Evolutionary conservation across 1,284 basidiomycete genomes (phyloP).

Genomic region (Xerocomus nothofagi): DNA sequence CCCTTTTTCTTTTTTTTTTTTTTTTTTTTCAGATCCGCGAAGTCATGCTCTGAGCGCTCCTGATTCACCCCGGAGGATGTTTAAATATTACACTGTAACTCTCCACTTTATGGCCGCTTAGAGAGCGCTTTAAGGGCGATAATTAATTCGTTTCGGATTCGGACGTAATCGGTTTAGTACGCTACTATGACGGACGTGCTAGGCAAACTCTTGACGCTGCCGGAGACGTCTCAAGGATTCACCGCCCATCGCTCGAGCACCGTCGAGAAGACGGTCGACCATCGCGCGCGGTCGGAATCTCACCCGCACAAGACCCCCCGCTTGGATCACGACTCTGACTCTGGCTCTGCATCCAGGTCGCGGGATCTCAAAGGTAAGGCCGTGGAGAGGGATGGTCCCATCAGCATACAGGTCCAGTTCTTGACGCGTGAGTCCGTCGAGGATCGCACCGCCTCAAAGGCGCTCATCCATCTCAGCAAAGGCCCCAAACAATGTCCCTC

Average conservation of each 20-base stretch:
- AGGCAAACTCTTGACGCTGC: constrained; percentile 47
- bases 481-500: constrained; percentile 6
- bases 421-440: constrained; percentile 36
- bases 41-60: constrained; percentile 50
- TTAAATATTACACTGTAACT: too few relatives aligned
- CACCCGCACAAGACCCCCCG: constrained; percentile 67
- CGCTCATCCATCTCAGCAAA: constrained; percentile 16
- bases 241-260: constrained; percentile 40
- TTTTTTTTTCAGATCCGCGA: constrained; percentile 45
- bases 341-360: constrained; percentile 59
- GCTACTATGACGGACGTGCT: constrained; percentile 28
- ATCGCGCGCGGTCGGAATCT: constrained; percentile 44
- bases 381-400: constrained; percentile 34
- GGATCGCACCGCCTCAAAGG: not conserved
- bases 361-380: constrained; percentile 33
- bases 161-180: too few relatives aligned
- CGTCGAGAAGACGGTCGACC: constrained; percentile 28
- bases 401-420: constrained; percentile 47
- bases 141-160: too few relatives aligned
- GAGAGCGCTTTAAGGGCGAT: too few relatives aligned
- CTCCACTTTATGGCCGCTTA: too few relatives aligned
- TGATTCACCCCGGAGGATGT: too few relatives aligned
- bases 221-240: constrained; percentile 55
- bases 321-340: constrained; percentile 60
- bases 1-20: not conserved